Evolutionary conservation across 108 stramenopile genomes (phyloP).

Genomic region (Mediolabrus comicus): DNA sequence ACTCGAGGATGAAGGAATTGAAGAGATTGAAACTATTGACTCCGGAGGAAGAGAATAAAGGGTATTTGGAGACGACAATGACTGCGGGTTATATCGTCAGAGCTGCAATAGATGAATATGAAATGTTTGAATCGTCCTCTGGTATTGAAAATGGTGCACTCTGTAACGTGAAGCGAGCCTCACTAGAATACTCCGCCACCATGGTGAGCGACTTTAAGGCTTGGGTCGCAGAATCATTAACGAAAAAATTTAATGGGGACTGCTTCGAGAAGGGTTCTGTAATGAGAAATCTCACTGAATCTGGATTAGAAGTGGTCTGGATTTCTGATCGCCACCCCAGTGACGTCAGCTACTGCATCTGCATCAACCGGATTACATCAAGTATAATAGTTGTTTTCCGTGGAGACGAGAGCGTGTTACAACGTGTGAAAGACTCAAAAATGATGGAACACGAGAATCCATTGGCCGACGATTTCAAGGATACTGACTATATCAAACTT

Average conservation of each 20-base stretch:
- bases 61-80: constrained; percentile 7
- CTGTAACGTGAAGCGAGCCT: not conserved
- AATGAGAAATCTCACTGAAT: constrained; percentile 12
- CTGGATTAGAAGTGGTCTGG: constrained; percentile 14
- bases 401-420: constrained; percentile 8
- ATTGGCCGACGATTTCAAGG: constrained; percentile 3
- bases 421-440: constrained; percentile 2
- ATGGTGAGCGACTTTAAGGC: constrained; percentile 6
- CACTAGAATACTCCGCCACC: not conserved
- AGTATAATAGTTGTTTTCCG: constrained; percentile 11
- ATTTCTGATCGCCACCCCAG: constrained; percentile 18
- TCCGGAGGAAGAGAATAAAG: not conserved
- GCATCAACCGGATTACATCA: not conserved
- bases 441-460: constrained; percentile 5
- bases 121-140: constrained; percentile 12
- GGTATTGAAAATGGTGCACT: not conserved
- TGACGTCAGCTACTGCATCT: constrained; percentile 19
- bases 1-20: not conserved
- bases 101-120: constrained; percentile 15
- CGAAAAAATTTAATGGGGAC: not conserved
- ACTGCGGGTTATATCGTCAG: constrained; percentile 9
- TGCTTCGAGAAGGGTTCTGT: constrained; percentile 17
- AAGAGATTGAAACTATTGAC: not conserved
- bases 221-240: constrained; percentile 8
- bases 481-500: constrained; percentile 5